Base-by-base conservation (phyloP, 2,329 filamentous ascomycete species). In the Neofusicoccum sp. region DNA sequence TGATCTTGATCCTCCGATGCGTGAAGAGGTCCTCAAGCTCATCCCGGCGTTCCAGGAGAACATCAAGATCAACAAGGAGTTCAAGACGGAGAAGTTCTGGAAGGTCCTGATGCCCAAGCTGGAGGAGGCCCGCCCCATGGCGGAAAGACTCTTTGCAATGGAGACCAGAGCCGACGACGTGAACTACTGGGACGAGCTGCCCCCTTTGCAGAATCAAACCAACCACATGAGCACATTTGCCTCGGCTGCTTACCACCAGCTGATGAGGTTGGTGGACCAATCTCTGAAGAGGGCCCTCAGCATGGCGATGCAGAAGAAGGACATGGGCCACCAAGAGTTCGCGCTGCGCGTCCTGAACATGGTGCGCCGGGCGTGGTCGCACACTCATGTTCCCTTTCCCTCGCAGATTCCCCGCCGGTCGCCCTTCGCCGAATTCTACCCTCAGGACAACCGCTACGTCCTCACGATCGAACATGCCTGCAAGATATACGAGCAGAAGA, bases 21-120 rank as follows among this genome's bases (percentile, higher is more conserved):
- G 61, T 33, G 37, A 67, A 44, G 67, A 68, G 12, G 70, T 75
- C 37, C 67, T 80, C 64, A 70, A 75, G 64, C 70, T 69, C 29
- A 79, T 79, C 63, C 70, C 74, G 1, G 75, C 76, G 1, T 80
- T 77, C 65, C 71, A 73, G 16, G 71, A 73, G 29, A 72, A 76
- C 22, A 68, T 79, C 37, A 72, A 74, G 16, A 78, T 78, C 28
- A 73, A 77, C 44, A 77, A 76, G 62, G 72, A 73, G 9, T 56
- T 56, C 52, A 66, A 71, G 7, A 73, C 69, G 39, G 64, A 68
- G 3, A 68, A 71, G 49, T 66, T 69, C 7, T 76, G 73, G 72
- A 66, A 67, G 16, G 62, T 65, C 11, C 65, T 76, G 31, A 56
- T 64, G 54, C 34, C 56, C 6, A 75, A 76, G 60, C 66, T 76